These are phyloP conservation scores for Logfia minima DNA, from an alignment of 129 eudicot species.

Conservation along the genomic window DNA sequence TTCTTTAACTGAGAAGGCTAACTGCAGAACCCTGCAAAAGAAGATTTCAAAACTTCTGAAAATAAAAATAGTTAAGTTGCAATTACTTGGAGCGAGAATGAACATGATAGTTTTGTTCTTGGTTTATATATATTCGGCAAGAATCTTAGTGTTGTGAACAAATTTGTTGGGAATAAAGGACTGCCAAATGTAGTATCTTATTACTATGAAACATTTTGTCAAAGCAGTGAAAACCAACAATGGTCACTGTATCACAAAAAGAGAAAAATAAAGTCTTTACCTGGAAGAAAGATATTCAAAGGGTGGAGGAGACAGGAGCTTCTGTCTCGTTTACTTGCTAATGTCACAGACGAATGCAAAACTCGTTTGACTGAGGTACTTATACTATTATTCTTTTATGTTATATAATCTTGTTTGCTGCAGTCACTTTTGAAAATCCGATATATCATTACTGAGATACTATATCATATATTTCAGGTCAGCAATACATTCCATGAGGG, in stretches of 20 bases:
- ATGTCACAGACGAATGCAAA: conserved; percentile 49
- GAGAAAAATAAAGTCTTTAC: conserved; percentile 31
- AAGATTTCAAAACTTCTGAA: conserved; percentile 20
- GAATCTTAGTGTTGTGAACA: conserved; percentile 46
- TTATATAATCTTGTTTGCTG: too few relatives aligned
- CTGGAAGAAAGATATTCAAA: conserved; percentile 50
- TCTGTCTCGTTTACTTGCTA: conserved; percentile 42
- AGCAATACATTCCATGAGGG: conserved; percentile 44
- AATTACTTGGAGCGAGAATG: conserved; percentile 42
- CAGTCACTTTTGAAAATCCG: background rate
- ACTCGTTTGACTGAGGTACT: conserved; percentile 44
- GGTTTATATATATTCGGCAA: conserved; percentile 63
- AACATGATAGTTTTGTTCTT: conserved; percentile 49
- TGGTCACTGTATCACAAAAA: conserved; percentile 52
- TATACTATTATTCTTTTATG: background rate
- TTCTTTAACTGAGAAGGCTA: conserved; percentile 66
- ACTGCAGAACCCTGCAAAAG: conserved; percentile 72
- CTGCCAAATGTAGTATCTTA: conserved; percentile 42
- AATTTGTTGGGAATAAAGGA: conserved; percentile 48
- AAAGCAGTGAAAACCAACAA: conserved; percentile 34
- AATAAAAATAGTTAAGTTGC: background rate
- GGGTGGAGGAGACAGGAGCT: conserved; percentile 62
- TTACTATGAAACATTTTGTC: conserved; percentile 53
- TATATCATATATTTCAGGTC: conserved; percentile 25
- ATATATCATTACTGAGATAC: background rate